These are phyloP conservation scores for Zoysia matrella DNA, from an alignment of 202 grass and related monocot species.

Conservation along the genomic window DNA sequence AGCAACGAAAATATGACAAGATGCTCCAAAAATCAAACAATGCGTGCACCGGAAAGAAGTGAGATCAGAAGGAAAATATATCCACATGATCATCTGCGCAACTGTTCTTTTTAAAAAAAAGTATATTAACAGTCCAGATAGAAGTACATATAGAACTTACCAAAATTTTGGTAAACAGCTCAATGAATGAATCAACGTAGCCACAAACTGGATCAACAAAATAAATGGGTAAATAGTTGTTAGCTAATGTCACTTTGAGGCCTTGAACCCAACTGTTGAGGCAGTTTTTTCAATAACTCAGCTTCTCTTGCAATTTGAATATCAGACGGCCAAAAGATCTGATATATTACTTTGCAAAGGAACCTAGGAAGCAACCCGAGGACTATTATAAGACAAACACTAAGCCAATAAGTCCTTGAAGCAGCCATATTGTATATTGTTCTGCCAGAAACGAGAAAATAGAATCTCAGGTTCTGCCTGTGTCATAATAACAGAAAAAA, in stretches of 20 bases:
- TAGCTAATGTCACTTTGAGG: conserved; percentile 66
- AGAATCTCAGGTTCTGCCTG: conserved; percentile 38
- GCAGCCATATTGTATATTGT: conserved; percentile 93
- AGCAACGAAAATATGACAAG: not conserved
- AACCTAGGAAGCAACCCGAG: conserved; percentile 94
- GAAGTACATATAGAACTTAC: conserved; percentile 41
- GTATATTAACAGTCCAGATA: not conserved
- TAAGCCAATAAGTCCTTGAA: conserved; percentile 90
- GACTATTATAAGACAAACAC: conserved; percentile 90
- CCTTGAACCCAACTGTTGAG: conserved; percentile 60
- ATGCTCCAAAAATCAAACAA: not conserved
- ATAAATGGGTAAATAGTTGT: conserved; percentile 51
- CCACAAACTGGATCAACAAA: conserved; percentile 38
- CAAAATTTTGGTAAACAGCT: conserved; percentile 53
- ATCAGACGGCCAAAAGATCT: conserved; percentile 98
- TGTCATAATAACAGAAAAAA: conserved; percentile 24
- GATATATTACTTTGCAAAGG: conserved; percentile 90
- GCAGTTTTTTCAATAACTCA: conserved; percentile 83
- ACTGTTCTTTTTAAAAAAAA: not conserved
- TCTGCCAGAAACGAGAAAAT: conserved; percentile 52
- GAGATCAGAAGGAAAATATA: not conserved
- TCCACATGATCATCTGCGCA: not conserved
- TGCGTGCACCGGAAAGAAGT: not conserved
- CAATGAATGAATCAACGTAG: conserved; percentile 46
- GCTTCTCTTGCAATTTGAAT: conserved; percentile 99